These are phyloP conservation scores for Clarireedia homoeocarpa DNA, from an alignment of 2,329 filamentous ascomycete species.

Conservation along the genomic window DNA sequence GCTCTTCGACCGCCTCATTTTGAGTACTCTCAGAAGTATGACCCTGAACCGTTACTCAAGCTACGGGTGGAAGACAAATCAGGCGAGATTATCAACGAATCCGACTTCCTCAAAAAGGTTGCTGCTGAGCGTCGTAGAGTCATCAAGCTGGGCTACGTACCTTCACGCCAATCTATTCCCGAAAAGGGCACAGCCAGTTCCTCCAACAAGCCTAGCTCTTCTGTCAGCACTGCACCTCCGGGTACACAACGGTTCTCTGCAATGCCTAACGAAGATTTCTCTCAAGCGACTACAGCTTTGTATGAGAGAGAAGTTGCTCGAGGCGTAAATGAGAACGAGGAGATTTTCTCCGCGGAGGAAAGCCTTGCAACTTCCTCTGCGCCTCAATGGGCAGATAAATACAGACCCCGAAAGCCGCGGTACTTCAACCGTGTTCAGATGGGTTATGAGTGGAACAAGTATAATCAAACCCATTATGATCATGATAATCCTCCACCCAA, in stretches of 20 bases:
- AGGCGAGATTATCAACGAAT: slow-evolving; percentile 49
- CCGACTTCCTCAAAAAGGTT: slow-evolving; percentile 48
- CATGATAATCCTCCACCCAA: slow-evolving; percentile 96
- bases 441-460: slow-evolving; percentile 99
- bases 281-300: slow-evolving; percentile 76
- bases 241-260: slow-evolving; percentile 63
- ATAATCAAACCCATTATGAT: slow-evolving; percentile 99
- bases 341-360: slow-evolving; percentile 90
- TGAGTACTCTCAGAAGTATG: slow-evolving; percentile 39
- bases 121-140: slow-evolving; percentile 52
- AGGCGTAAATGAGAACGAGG: slow-evolving; percentile 87
- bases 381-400: slow-evolving; percentile 75
- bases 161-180: slow-evolving; percentile 39
- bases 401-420: slow-evolving; percentile 81
- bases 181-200: slow-evolving; percentile 30
- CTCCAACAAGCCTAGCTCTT: slow-evolving; percentile 27
- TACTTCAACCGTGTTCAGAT: slow-evolving; percentile 99
- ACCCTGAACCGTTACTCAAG: slow-evolving; percentile 60
- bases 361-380: slow-evolving; percentile 55
- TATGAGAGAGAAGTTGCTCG: slow-evolving; percentile 91
- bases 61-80: slow-evolving; percentile 55
- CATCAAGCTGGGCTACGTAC: slow-evolving; percentile 59
- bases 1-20: slow-evolving; percentile 25
- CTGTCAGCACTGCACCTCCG: slow-evolving; percentile 38
- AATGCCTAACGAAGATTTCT: slow-evolving; percentile 68